phyloP scores from a whole-genome alignment of 2,329 filamentous ascomycete species.

The Alternaria triticina region DNA sequence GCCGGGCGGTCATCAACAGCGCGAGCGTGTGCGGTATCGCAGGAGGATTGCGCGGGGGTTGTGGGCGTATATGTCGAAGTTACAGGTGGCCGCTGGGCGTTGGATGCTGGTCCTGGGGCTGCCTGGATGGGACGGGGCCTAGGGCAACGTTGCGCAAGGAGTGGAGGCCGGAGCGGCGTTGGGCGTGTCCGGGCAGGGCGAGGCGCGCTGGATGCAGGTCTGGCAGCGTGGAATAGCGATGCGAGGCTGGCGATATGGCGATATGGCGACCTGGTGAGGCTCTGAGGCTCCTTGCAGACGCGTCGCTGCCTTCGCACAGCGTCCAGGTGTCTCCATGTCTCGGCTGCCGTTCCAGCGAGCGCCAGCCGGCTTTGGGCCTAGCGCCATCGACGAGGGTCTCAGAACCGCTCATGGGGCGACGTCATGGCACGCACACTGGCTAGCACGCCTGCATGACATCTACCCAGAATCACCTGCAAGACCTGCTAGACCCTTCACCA shows the following conservation, averaged over 20 bases:
- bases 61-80: slow-evolving; percentile 7
- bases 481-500: slow-evolving; percentile 6
- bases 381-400: slow-evolving; percentile 4
- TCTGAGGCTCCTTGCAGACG: slow-evolving; percentile 1
- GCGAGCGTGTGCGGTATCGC: slow-evolving; percentile 6
- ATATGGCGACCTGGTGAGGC: background rate
- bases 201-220: background rate
- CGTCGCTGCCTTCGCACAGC: background rate
- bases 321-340: slow-evolving; percentile 4
- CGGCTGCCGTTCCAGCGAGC: slow-evolving; percentile 11
- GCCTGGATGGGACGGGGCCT: slow-evolving; percentile 1
- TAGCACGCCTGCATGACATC: slow-evolving; percentile 21
- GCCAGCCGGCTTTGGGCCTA: slow-evolving; percentile 9
- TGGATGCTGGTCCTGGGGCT: slow-evolving; percentile 18
- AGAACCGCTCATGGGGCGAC: slow-evolving; percentile 11
- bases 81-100: slow-evolving; percentile 24
- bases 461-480: slow-evolving; percentile 13
- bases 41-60: slow-evolving; percentile 2
- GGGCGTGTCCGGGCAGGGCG: slow-evolving; percentile 2
- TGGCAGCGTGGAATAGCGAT: background rate
- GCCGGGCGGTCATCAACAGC: slow-evolving; percentile 37
- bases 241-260: background rate
- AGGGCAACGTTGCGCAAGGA: slow-evolving; percentile 31
- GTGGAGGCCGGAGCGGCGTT: background rate
- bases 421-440: slow-evolving; percentile 17